Percentiles rank a stretch among this genome's conserved stretches.
Conservation (phyloP, 805 yeast species). For the Wickerhamiella kazuoi region DNA sequence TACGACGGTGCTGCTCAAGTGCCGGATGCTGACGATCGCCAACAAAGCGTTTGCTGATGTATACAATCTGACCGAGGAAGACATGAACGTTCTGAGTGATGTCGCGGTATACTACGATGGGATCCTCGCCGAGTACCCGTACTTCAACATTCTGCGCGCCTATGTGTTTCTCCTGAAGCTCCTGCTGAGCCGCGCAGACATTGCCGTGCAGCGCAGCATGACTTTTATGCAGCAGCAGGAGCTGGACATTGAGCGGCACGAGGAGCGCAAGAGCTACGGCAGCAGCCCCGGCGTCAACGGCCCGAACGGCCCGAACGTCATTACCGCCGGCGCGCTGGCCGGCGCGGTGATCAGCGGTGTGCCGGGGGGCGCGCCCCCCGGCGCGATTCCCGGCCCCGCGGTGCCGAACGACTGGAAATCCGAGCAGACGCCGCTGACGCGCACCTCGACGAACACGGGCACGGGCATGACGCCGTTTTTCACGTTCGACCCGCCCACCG, state of each 20-base stretch:
- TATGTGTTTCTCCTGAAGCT: conserved; percentile 19
- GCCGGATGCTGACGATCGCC: conserved; percentile 17
- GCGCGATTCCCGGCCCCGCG: not conserved
- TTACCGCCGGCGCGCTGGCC: not conserved
- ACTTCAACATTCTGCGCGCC: conserved; percentile 16
- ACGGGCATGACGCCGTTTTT: not conserved
- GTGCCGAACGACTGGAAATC: too few relatives aligned
- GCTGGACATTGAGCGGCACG: conserved; percentile 3
- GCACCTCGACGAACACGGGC: not conserved
- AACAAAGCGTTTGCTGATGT: conserved; percentile 15
- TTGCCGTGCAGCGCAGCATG: conserved; percentile 10
- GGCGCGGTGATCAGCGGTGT: not conserved
- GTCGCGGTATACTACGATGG: conserved; percentile 11
- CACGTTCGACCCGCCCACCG: not conserved
- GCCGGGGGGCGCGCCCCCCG: not conserved
- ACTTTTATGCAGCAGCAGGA: conserved; percentile 1
- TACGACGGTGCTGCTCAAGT: conserved; percentile 18
- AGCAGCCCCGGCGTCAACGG: not conserved
- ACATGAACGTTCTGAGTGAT: conserved; percentile 11
- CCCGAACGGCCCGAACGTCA: not conserved
- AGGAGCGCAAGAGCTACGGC: not conserved
- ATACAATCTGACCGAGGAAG: conserved; percentile 12
- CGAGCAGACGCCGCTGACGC: not conserved
- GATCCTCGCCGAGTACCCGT: conserved; percentile 15
- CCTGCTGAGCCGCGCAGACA: conserved; percentile 20